Evolutionary conservation across 345 rosid genomes (phyloP), one percentile per base, ranked within the genome.

Genomic region (Salix exigua): DNA sequence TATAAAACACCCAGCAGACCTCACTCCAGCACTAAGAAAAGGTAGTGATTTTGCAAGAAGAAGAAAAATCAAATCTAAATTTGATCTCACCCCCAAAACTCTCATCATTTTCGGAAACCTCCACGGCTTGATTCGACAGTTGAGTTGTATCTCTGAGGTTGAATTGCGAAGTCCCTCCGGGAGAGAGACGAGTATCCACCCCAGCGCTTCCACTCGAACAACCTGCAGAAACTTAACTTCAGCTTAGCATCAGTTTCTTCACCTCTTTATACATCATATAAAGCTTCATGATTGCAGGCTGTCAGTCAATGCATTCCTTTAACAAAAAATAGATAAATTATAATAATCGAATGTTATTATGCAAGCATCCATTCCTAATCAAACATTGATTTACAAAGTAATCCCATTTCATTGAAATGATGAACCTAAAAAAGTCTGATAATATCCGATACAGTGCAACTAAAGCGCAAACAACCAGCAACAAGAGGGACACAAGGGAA

Each of bases 201-300:
- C 25, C 66, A 28, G 44, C n/a, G 10, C 2, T 67, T 60, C 16
- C 67, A n/a, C 6, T 50, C 17, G 71, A 48, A 65, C 78, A 74
- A 76, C 74, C 84, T 84, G 67, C 72, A 80, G 65, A 23, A 75
- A 63, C 10, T 6, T 35, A 75, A 63, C 10, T 6, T 35, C 14
- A 16, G 7, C 58, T 5, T 23, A 25, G 30, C 6, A 11, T 8
- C 17, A 25, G 3, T 61, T 11, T 58, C 62, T 58, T 58, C 5
- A 58, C 0, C 4, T 58, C 28, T 42, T 42, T 26, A 58, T 55
- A n/a, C 4, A n/a, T 58, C 16, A 23, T 9, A 58, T 13, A 23
- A 46, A 23, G 62, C 11, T n/a, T n/a, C 62, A 55, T n/a, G 62
- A 23, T 55, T 1, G n/a, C 62, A 1, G 28, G 28, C 62, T 33